Base-by-base conservation (phyloP, 176 grass and related monocot species). In the Areca catechu region DNA sequence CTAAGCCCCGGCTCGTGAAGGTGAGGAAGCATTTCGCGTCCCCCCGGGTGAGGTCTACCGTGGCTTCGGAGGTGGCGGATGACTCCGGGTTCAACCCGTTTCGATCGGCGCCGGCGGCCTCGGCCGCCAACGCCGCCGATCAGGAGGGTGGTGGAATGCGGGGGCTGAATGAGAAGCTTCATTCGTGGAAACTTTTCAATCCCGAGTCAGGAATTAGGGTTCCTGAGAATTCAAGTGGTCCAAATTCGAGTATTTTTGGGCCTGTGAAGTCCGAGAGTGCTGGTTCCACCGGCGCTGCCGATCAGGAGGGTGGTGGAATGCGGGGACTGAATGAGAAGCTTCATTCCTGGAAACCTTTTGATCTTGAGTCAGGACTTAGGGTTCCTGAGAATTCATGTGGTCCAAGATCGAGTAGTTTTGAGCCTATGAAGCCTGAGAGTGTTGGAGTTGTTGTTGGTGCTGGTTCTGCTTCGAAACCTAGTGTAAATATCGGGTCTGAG, bases 401-500 rank as follows among this genome's bases (percentile, higher is more conserved):
- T 60, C 52, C 24, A 28, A 65, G 10, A 2, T 28, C 4, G 21
- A 65, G 51, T 10, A n/a, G 54, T 71, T 55, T 20, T 7, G 67
- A n/a, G 48, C 23, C 73, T 16, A 48, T 20, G 17, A 68, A 59
- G 15, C 34, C 17, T 24, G 61, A 59, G 27, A 37, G 22, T 1
- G 48, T 5, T 48, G 49, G 37, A 16, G 77, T 76, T 68, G 66
- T 82, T 50, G 80, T 85, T 49, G 58, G 77, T 34, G 62, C 55
- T 20, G 34, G 34, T 43, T 43, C 34, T 43, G 34, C 34, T 43
- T 43, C 34, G 9, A 12, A 43, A 43, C 34, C 9, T 14, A 43
- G 34, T 12, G 9, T 12, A 43, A 43, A 12, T 43, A 43, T 43
- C 3, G 34, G 34, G 34, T 43, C 9, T 43, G 10, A 43, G 34